Base-by-base conservation (phyloP, 1,284 basidiomycete genomes). In the Malassezia psittaci region DNA sequence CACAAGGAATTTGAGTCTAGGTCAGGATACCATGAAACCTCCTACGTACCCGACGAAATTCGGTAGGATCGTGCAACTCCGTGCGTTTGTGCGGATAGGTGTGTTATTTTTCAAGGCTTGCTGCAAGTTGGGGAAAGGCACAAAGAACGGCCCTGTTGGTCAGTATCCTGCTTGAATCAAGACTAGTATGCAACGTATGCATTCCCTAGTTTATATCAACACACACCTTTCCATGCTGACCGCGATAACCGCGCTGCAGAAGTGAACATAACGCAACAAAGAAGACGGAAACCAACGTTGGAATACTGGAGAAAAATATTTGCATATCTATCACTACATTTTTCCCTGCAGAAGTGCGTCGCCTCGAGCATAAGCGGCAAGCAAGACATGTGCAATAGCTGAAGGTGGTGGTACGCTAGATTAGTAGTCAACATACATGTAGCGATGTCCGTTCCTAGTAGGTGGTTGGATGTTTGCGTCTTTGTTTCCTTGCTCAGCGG, bases 21-120 rank as follows among this genome's bases (percentile, higher is more conserved):
- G 48, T 36, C 11, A 18, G n/a, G 6, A n/a, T n/a, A n/a, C 15
- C 11, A 15, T 6, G 2, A 13, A 10, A 8, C 10, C 37, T 40
- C 21, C 13, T 16, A 64, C 68, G 49, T 49, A 69, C 67, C 69
- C 69, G 29, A 72, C 69, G 62, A 69, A 72, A 57, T 72, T 72
- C 18, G 93, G 93, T 9, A 98, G 79, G 71, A 98, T 87, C 6
- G 91, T 96, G 71, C 90, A 96, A 40, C 87, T 80, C 55, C 93
- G 80, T 7, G 89, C 88, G 65, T 90, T 83, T 0, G 93, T 98
- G 68, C 83, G 83, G 72, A 98, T 91, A 0, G 90, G 83, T 29
- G 84, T 81, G 76, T 89, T 88, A 77, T 85, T 85, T 64, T 84
- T 80, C 52, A 90, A 78, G 3, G 91, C 87, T 52, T 90, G 83